Evolutionary conservation across 805 yeast genomes (phyloP), one percentile per base, ranked within the genome.

Genomic region (Torulaspora indica): DNA sequence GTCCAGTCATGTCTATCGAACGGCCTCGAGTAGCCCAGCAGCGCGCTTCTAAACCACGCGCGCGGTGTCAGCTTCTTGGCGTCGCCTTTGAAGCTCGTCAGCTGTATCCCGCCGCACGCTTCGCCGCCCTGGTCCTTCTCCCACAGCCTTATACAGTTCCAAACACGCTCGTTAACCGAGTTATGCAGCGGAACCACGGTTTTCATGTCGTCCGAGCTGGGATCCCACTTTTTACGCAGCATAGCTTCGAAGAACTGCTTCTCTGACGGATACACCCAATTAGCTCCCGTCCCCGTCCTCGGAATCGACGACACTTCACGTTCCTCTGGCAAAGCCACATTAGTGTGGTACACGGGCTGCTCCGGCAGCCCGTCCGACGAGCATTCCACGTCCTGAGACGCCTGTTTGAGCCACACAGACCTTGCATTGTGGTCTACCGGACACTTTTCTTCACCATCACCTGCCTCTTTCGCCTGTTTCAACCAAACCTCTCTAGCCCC

Each of bases 1-100:
- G 76, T 72, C 98, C 98, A 91, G 66, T 91, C 98, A 61, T 91
- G 98, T 56, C 98, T 76, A 66, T 91, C 98, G 67, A 91, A 91
- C 0, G 98, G 98, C 49, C 76, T 76, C 39, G 79, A 80, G 45
- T 77, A 73, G 0, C 95, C 96, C 40, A 86, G 56, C 30, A 79
- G 58, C 41, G 77, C 64, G n/a, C 58, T 51, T 46, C 81, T 77
- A 47, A 84, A 70, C 49, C 86, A 74, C 0, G 98, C 98, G 54
- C 93, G 74, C 5, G 98, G 98, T 0, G 97, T 88, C 32, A 88
- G 57, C 54, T 85, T 84, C 51, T 79, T 77, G 37, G 90, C 79
- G 60, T 93, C 95, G 5, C 98, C 98, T 63, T 85, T 82, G 67
- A 91, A 91, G 52, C 87, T 81, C 1, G 93, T 81, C 43, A 91